Evolutionary conservation across 768 basidiomycete species (phyloP), one percentile per base, ranked within the genome.

Genomic region (Suillus bovinus): DNA sequence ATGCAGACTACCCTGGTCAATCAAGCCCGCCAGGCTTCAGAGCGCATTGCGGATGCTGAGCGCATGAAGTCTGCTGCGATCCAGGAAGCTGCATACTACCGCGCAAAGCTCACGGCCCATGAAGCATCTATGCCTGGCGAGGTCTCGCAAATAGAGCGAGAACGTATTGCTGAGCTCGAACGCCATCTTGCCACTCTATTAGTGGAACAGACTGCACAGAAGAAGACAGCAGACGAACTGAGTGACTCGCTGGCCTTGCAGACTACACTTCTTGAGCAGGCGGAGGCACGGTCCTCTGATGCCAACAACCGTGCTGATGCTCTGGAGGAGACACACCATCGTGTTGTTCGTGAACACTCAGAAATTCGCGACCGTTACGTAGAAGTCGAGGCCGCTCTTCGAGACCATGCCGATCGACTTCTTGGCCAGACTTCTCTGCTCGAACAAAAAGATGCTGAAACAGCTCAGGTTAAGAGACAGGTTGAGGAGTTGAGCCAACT

Each of bases 61-160:
- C 85, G 90, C 57, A 76, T 87, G 65, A 89, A 90, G 64, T 74
- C 81, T 8, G 88, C 85, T 47, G 97, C 97, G 1, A 77, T 91
- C 9, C 93, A 99, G 74, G 97, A 99, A 76, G 91, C 96, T 3
- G 93, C 95, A 1, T 98, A 91, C 78, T 97, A 95, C 72, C 93
- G 96, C 56, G 93, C 96, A 53, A 98, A 99, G 77, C 79, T 96
- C n/a, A 84, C 87, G 3, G 94, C 96, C 0, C 76, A 93, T 57
- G 97, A 99, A 72, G 77, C 84, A 1, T 81, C 84, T 49, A 84
- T 86, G 20, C 83, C 88, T 11, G 70, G 77, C 7, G 95, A 96
- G 38, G 70, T 86, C 2, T 76, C 80, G 36, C 87, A 87, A 33
- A 71, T 96, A 7, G 95, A 97, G 66, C 86, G 87, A 13, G 90